Percentiles rank a stretch among this genome's conserved stretches.
Evolutionary conservation across 345 rosid species (phyloP).

Genomic region (Linum tenue): DNA sequence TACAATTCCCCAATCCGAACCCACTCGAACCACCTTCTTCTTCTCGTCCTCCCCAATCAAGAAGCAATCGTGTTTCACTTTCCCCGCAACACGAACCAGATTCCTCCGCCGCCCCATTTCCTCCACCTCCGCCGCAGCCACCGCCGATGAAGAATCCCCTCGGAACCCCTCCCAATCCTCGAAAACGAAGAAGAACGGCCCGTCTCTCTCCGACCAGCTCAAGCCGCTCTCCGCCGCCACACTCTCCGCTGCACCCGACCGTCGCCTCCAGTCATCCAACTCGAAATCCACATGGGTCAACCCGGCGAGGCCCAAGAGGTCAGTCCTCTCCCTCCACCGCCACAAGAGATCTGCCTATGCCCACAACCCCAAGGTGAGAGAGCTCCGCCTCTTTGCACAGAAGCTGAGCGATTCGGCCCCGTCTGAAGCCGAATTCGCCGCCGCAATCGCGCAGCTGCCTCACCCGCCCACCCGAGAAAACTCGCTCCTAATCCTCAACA

Average conservation of each 20-base stretch:
- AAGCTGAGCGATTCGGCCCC: constrained; percentile 54
- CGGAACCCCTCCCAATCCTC: constrained; percentile 25
- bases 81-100: constrained; percentile 11
- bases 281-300: constrained; percentile 84
- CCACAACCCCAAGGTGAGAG: constrained; percentile 51
- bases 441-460: constrained; percentile 49
- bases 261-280: constrained; percentile 39
- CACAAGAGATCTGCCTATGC: constrained; percentile 58
- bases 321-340: constrained; percentile 75
- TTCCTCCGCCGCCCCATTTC: constrained; percentile 30
- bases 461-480: constrained; percentile 49
- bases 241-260: constrained; percentile 28
- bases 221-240: constrained; percentile 64
- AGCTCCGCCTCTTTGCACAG: constrained; percentile 52
- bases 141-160: constrained; percentile 26
- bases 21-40: constrained; percentile 33
- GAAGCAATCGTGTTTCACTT: neutral
- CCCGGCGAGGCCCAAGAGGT: constrained; percentile 70
- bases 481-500: constrained; percentile 57
- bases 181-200: constrained; percentile 27
- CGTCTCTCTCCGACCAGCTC: constrained; percentile 81
- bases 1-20: constrained; percentile 27
- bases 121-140: constrained; percentile 27
- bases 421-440: constrained; percentile 36
- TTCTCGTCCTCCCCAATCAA: constrained; percentile 13